Conservation (phyloP, 2,329 filamentous ascomycete genomes). For the Pseudogymnoascus sp. region DNA sequence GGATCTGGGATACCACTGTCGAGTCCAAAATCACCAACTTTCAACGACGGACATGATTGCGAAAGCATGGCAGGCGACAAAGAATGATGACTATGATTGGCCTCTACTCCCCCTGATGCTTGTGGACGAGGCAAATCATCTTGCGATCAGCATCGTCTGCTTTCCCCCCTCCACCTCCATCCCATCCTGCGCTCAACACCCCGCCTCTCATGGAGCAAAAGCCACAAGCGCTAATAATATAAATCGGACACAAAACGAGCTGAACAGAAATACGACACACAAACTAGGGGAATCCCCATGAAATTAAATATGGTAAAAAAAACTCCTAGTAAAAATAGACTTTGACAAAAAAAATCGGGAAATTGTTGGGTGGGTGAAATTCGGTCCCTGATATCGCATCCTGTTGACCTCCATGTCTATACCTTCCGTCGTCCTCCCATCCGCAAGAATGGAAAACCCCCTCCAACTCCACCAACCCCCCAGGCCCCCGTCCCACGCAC, state of each 20-base stretch:
- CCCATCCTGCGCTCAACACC: not conserved
- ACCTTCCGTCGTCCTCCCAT: not conserved
- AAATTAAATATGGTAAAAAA: not conserved
- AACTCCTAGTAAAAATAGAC: not conserved
- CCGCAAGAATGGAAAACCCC: not conserved
- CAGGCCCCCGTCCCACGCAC: not conserved
- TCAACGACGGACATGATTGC: not conserved
- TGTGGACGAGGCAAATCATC: not conserved
- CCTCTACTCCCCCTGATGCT: not conserved
- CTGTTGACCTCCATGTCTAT: slow-evolving; percentile 4
- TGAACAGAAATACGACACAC: slow-evolving; percentile 1
- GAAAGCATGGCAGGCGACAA: not conserved
- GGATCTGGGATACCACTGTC: too few relatives aligned
- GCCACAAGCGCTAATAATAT: not conserved
- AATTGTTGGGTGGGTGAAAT: not conserved
- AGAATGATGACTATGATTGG: not conserved
- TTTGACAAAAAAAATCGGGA: slow-evolving; percentile 2
- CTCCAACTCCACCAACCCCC: slow-evolving; percentile 2
- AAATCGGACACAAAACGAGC: not conserved
- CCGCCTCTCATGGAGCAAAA: not conserved
- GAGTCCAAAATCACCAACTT: not conserved
- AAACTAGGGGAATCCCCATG: not conserved
- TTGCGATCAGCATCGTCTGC: not conserved
- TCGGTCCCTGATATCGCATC: slow-evolving; percentile 1
- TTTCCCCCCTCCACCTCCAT: not conserved